Percentiles rank a stretch among this genome's conserved stretches.
phyloP scores from a whole-genome alignment of 2,329 filamentous ascomycete genomes.

The Didymella sp. region DNA sequence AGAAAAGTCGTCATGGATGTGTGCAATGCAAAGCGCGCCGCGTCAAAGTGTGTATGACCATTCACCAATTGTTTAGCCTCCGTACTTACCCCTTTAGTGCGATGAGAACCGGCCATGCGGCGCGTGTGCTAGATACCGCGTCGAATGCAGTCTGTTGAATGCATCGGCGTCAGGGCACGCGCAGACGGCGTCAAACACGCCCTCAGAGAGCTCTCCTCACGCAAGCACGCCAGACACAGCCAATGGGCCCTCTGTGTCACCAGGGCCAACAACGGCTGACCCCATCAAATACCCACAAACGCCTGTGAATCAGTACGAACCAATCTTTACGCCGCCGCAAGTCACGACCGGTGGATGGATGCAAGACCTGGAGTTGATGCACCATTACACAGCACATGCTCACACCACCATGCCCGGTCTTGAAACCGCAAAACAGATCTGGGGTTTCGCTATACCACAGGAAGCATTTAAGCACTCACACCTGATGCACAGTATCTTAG shows the following conservation, averaged over 20 bases:
- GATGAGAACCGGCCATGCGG: conserved; percentile 40
- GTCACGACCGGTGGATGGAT: conserved; percentile 26
- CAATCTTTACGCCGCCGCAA: not conserved
- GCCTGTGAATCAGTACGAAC: not conserved
- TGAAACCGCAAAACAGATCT: conserved; percentile 39
- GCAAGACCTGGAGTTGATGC: conserved; percentile 40
- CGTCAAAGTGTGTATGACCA: conserved; percentile 36
- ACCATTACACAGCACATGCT: conserved; percentile 39
- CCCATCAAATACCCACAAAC: not conserved
- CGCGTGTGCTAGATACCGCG: conserved; percentile 38
- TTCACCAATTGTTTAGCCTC: not conserved
- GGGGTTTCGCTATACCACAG: conserved; percentile 44
- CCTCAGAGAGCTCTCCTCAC: conserved; percentile 8
- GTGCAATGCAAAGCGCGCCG: conserved; percentile 37
- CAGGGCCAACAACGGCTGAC: conserved; percentile 1
- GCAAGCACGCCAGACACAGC: conserved; percentile 1
- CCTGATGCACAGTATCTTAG: conserved; percentile 50
- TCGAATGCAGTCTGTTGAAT: conserved; percentile 38
- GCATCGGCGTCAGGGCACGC: conserved; percentile 2
- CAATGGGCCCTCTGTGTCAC: conserved; percentile 16
- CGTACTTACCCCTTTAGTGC: conserved; percentile 27
- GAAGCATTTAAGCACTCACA: conserved; percentile 46
- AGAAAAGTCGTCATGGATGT: conserved; percentile 38
- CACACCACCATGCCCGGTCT: conserved; percentile 31
- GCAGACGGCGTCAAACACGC: conserved; percentile 6